Evolutionary conservation across 352 stramenopile genomes (phyloP), one percentile per base, ranked within the genome.

Genomic region (Pythium rhizo-oryzae): DNA sequence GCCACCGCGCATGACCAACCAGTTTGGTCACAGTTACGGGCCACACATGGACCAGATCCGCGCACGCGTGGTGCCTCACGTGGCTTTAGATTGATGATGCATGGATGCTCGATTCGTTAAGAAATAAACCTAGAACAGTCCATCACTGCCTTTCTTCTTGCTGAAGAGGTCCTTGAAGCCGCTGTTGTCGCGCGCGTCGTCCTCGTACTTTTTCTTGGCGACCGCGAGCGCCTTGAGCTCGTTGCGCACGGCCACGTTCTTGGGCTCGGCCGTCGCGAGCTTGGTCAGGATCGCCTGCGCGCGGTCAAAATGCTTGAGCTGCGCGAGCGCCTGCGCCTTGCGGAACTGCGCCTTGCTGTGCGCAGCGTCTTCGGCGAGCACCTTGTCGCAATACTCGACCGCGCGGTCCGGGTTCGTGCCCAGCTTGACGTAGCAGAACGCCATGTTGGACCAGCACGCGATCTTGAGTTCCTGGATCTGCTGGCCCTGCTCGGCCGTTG

Each of bases 271-370:
- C 4, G 74, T 75, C 58, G 86, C 69, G 43, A 92, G 67, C 25
- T 80, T 73, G 23, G 54, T 75, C 30, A 96, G 80, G 23, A 96
- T 63, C 52, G 70, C 59, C 33, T 84, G 77, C 15, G 85, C 84
- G 24, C 71, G 78, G 9, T 90, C 82, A 55, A 81, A 90, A 49
- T 87, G 69, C 67, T 71, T 62, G 33, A 89, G 75, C 65, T 89
- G 80, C 64, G 68, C 69, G 59, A 93, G 75, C 53, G 84, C 84
- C 70, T 94, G 85, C 41, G 84, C 86, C 74, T 93, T 91, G 53
- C 87, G 87, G 77, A 96, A 93, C 21, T 79, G 80, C 28, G 85
- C 87, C 71, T 96, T 96, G 69, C 77, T 84, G 69, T 96, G 85
- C 23, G 72, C 63, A 7, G 73, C 70, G 37, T 93, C 77, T 19